These are phyloP conservation scores for Striga asiatica DNA, from an alignment of 257 asterid species.

Conservation along the genomic window DNA sequence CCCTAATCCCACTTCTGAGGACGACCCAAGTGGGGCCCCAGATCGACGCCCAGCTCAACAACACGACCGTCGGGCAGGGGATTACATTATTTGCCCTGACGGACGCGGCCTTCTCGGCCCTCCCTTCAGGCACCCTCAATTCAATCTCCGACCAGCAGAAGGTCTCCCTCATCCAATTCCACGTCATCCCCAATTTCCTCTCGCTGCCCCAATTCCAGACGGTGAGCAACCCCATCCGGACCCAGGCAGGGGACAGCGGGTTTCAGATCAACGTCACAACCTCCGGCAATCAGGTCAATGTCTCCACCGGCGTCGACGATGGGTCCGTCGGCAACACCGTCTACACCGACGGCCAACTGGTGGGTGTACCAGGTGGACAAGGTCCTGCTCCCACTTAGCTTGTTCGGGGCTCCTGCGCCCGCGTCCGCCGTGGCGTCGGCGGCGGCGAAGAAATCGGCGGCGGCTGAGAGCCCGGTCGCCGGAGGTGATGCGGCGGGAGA, in stretches of 20 bases:
- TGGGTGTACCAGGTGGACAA: slow-evolving; percentile 69
- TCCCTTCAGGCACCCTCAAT: slow-evolving; percentile 59
- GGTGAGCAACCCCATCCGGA: slow-evolving; percentile 68
- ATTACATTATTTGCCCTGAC: slow-evolving; percentile 71
- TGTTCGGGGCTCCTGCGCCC: slow-evolving; percentile 61
- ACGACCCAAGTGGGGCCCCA: slow-evolving; percentile 61
- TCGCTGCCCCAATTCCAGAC: slow-evolving; percentile 72
- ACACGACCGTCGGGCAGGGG: slow-evolving; percentile 56
- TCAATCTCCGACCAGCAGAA: slow-evolving; percentile 64
- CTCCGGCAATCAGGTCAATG: slow-evolving; percentile 63
- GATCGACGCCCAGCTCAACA: slow-evolving; percentile 72
- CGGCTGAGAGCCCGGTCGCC: slow-evolving; percentile 34
- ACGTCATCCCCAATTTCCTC: slow-evolving; percentile 47
- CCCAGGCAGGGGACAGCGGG: slow-evolving; percentile 68
- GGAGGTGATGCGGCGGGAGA: slow-evolving; percentile 41
- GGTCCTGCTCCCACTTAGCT: slow-evolving; percentile 66
- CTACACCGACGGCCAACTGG: slow-evolving; percentile 61
- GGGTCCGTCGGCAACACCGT: slow-evolving; percentile 58
- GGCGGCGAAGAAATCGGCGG: slow-evolving; percentile 27
- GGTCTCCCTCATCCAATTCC: slow-evolving; percentile 54
- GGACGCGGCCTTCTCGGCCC: slow-evolving; percentile 57
- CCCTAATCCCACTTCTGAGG: slow-evolving; percentile 48
- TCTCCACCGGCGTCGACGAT: slow-evolving; percentile 62
- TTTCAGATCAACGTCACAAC: slow-evolving; percentile 73
- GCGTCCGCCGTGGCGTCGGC: slow-evolving; percentile 39